phyloP scores from a whole-genome alignment of 495 filamentous ascomycete genomes.

The Podospora australis region DNA sequence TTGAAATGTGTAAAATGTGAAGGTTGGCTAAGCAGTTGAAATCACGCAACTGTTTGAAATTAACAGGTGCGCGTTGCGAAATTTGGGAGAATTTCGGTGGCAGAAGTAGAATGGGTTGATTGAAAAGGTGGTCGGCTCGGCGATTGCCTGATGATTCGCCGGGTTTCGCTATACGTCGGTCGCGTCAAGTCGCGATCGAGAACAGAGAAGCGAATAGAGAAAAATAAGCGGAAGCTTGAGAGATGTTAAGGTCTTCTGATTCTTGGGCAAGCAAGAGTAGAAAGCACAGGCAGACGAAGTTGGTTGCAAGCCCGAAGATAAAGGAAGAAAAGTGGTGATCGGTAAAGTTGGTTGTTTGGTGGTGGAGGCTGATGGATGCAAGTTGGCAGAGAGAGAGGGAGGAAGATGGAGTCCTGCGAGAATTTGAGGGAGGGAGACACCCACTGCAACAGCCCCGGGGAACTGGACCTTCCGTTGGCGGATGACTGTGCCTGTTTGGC shows the following conservation, averaged over 20 bases:
- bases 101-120: slow-evolving; percentile 12
- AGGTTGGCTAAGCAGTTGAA: slow-evolving; percentile 9
- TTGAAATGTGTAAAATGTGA: too few species aligned
- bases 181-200: background rate
- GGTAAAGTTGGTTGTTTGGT: slow-evolving; percentile 10
- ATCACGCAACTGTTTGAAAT: too few species aligned
- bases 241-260: background rate
- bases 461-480: slow-evolving; percentile 6
- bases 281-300: slow-evolving; percentile 40
- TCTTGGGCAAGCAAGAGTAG: too few species aligned
- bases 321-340: slow-evolving; percentile 21
- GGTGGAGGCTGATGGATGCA: slow-evolving; percentile 14
- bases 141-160: background rate
- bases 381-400: slow-evolving; percentile 16
- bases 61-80: too few species aligned
- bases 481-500: background rate
- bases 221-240: slow-evolving; percentile 6
- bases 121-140: background rate
- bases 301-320: slow-evolving; percentile 34
- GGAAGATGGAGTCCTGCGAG: slow-evolving; percentile 18
- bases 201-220: too few species aligned
- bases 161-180: background rate
- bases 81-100: background rate
- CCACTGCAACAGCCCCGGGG: slow-evolving; percentile 25
- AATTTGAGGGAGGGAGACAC: slow-evolving; percentile 25